phyloP scores from a whole-genome alignment of 768 basidiomycete species.

The Rhodotorula sphaerocarpa region DNA sequence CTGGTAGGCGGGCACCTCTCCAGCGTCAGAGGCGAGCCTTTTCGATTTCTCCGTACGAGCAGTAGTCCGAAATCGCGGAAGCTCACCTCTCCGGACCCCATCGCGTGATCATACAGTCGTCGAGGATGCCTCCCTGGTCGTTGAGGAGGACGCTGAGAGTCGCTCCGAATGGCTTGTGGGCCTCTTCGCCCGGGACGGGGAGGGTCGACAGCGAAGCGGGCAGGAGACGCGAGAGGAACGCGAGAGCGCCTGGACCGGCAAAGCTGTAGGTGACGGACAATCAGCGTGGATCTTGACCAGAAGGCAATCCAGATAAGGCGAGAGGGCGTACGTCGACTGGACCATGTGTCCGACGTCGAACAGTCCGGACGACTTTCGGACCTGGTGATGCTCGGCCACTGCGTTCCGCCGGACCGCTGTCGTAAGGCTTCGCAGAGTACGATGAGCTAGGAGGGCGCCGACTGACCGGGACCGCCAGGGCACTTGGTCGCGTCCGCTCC shows the following conservation, averaged over 20 bases:
- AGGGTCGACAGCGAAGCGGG: slow-evolving; percentile 62
- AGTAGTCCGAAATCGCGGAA: neutral
- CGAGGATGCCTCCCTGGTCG: slow-evolving; percentile 83
- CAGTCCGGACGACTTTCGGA: slow-evolving; percentile 69
- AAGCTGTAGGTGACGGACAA: slow-evolving; percentile 51
- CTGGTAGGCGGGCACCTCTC: slow-evolving; percentile 48
- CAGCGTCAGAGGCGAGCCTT: no score
- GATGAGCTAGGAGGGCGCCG: neutral
- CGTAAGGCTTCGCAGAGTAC: no score
- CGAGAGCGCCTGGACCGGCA: slow-evolving; percentile 64
- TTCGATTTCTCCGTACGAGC: neutral
- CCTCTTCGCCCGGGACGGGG: slow-evolving; percentile 15
- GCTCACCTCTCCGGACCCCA: slow-evolving; percentile 38
- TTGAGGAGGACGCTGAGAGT: slow-evolving; percentile 86
- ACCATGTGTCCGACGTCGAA: slow-evolving; percentile 99
- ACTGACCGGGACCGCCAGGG: slow-evolving; percentile 27
- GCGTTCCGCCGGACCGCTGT: neutral
- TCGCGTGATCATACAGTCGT: slow-evolving; percentile 72
- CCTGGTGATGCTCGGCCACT: slow-evolving; percentile 87
- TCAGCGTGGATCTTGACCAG: neutral
- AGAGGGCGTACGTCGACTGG: slow-evolving; percentile 71
- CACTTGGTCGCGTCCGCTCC: slow-evolving; percentile 65
- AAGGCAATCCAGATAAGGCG: slow-evolving; percentile 4
- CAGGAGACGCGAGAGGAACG: slow-evolving; percentile 80
- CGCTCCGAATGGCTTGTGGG: slow-evolving; percentile 49